Evolutionary conservation across 495 filamentous ascomycete species (phyloP), one percentile per base, ranked within the genome.

Genomic region (Aspergillus conjunctus): DNA sequence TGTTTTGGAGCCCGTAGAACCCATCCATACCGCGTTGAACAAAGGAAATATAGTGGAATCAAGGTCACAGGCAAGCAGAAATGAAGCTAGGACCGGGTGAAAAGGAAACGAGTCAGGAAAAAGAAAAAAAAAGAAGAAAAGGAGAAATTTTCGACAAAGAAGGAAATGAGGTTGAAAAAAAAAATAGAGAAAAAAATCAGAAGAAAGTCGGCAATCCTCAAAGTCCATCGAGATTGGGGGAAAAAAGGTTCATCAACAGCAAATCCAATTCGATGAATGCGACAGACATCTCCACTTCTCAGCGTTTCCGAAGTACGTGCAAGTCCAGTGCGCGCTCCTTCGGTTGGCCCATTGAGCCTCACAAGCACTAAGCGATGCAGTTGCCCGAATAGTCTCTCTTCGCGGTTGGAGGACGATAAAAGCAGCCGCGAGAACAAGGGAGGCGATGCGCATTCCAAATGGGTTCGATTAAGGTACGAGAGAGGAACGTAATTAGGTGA

Each of bases 311-410:
- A 66, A 74, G 68, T 71, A 70, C 71, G 67, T 72, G 72, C 77
- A 75, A 68, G 74, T 71, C 77, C 78, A 77, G 77, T 74, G 73
- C 66, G 71, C 68, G 54, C 66, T 64, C 64, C 66, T 66, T 69
- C 67, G 64, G 70, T 60, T 54, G 58, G 67, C 66, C 44, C 48
- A 60, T 46, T 63, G 55, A 66, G 60, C 60, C 59, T 68, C 66
- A 54, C 46, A 34, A 55, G 50, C 51, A 49, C 61, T 67, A 58
- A 64, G 41, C 34, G 58, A 65, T 63, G 66, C 54, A 33, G 50
- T 37, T 53, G 51, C 48, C 52, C 26, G 44, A 37, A 39, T 31
- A 15, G 48, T 58, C 54, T 62, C 49, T 56, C 56, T 54, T 26
- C 26, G 31, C 22, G 49, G 9, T 54, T 31, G n/a, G 53, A 43